A percentile compares a stretch with the other conserved stretches of the same genome.
These are phyloP conservation scores for Geotrichum australiense DNA, from an alignment of 1,139 yeast species.

Conservation along the genomic window DNA sequence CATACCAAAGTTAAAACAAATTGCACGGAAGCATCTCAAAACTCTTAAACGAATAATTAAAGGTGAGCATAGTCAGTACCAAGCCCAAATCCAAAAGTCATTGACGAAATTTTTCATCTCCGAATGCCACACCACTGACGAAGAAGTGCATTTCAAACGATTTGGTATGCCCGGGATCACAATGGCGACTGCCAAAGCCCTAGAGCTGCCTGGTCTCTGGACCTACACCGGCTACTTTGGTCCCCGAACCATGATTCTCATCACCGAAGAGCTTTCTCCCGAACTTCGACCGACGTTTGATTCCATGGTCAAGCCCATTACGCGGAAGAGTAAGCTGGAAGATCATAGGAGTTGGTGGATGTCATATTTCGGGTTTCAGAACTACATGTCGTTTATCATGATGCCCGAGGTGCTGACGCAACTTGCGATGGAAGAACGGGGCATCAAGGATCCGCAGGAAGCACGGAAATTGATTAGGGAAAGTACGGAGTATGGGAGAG, in stretches of 20 bases:
- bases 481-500: conserved; percentile 10
- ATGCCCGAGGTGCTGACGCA: conserved; percentile 9
- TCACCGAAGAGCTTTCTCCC: too few relatives aligned
- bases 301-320: too few relatives aligned
- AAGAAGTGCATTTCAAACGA: conserved; percentile 1
- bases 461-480: conserved; percentile 8
- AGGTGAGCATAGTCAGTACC: conserved; percentile 4
- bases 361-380: conserved; percentile 10
- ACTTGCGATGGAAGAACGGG: conserved; percentile 5
- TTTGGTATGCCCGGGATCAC: conserved; percentile 5
- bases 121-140: conserved; percentile 3
- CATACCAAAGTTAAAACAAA: neutral
- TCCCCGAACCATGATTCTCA: too few relatives aligned
- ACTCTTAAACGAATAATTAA: conserved; percentile 2
- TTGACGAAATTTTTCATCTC: conserved; percentile 1
- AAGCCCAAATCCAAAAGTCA: conserved; percentile 1
- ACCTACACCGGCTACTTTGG: conserved; percentile 13
- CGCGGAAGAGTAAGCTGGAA: too few relatives aligned
- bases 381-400: conserved; percentile 9
- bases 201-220: conserved; percentile 1
- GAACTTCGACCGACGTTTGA: too few relatives aligned
- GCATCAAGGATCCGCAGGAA: conserved; percentile 1
- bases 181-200: conserved; percentile 8
- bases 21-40: neutral
- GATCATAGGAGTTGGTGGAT: conserved; percentile 12